phyloP scores from a whole-genome alignment of 73 alveolate genomes.

The Uronychia setigera region DNA sequence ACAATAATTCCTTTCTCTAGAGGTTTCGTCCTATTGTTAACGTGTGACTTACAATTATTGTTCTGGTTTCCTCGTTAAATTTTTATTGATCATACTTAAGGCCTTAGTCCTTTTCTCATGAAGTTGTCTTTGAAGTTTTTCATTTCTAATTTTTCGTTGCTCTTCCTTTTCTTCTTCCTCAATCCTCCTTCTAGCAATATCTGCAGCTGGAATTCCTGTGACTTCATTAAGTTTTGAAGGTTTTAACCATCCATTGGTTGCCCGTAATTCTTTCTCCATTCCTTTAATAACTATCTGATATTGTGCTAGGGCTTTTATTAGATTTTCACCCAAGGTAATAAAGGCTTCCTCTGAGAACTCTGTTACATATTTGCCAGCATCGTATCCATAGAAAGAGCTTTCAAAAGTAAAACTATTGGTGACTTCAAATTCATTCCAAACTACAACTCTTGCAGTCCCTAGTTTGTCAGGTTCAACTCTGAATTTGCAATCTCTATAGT shows the following conservation, averaged over 20 bases:
- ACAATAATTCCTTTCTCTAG: too few species aligned
- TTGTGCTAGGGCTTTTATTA: conserved; percentile 14
- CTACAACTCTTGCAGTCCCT: conserved; percentile 57
- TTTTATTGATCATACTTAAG: not conserved
- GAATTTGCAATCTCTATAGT: conserved; percentile 42
- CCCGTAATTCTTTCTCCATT: conserved; percentile 40
- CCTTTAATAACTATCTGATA: conserved; percentile 15
- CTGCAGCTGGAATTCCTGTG: conserved; percentile 33
- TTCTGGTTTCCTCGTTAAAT: not conserved
- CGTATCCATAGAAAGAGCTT: conserved; percentile 41
- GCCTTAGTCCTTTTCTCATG: conserved; percentile 9
- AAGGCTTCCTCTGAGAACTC: not conserved
- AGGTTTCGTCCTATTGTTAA: too few species aligned
- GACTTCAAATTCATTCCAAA: conserved; percentile 61
- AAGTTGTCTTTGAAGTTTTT: not conserved
- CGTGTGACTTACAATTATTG: too few species aligned
- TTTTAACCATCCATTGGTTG: conserved; percentile 48
- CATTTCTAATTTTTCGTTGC: conserved; percentile 1
- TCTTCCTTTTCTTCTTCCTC: not conserved
- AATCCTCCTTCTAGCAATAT: conserved; percentile 8
- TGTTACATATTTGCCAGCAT: not conserved
- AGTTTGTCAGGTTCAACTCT: conserved; percentile 29
- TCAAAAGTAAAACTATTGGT: conserved; percentile 54
- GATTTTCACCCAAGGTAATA: conserved; percentile 23
- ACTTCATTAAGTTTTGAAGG: conserved; percentile 33